Conservation (phyloP, 306 rosid genomes). For the Coriaria nepalensis region DNA sequence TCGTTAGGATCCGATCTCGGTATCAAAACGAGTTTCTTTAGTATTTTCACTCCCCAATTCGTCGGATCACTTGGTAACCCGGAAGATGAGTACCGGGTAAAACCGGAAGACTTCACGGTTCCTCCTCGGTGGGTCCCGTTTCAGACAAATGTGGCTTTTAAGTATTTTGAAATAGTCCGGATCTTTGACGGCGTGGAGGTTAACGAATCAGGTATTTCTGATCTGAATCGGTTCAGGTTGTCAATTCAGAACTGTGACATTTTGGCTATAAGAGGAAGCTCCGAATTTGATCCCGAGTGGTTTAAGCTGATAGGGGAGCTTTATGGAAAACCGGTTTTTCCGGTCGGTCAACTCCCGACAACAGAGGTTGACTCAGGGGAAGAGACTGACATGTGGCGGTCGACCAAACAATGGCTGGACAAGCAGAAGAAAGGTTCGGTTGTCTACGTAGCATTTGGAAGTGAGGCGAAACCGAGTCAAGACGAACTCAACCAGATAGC, state of each 20-base stretch:
- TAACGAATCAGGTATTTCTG: conserved; percentile 1
- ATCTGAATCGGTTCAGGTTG: neutral
- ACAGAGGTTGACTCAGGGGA: conserved; percentile 13
- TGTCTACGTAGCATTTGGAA: conserved; percentile 48
- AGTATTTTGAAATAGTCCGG: conserved; percentile 7
- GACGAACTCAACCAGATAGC: conserved; percentile 24
- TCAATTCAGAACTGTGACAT: neutral
- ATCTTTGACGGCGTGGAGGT: neutral
- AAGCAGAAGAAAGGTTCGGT: conserved; percentile 20
- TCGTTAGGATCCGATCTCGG: conserved; percentile 3
- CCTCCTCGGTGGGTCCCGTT: conserved; percentile 21
- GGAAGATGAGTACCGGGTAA: neutral
- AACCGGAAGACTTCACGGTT: conserved; percentile 5
- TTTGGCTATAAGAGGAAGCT: conserved; percentile 9
- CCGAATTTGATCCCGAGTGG: conserved; percentile 13
- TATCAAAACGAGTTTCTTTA: conserved; percentile 22
- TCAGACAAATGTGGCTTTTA: conserved; percentile 4
- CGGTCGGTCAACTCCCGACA: conserved; percentile 20
- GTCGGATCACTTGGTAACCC: conserved; percentile 1
- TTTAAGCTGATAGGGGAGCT: conserved; percentile 5
- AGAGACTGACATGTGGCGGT: conserved; percentile 10
- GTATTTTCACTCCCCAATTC: conserved; percentile 16
- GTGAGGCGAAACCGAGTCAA: conserved; percentile 19
- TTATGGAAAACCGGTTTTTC: conserved; percentile 8
- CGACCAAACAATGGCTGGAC: conserved; percentile 11